phyloP scores from a whole-genome alignment of 495 filamentous ascomycete species.

The Penicillium riverlandense region DNA sequence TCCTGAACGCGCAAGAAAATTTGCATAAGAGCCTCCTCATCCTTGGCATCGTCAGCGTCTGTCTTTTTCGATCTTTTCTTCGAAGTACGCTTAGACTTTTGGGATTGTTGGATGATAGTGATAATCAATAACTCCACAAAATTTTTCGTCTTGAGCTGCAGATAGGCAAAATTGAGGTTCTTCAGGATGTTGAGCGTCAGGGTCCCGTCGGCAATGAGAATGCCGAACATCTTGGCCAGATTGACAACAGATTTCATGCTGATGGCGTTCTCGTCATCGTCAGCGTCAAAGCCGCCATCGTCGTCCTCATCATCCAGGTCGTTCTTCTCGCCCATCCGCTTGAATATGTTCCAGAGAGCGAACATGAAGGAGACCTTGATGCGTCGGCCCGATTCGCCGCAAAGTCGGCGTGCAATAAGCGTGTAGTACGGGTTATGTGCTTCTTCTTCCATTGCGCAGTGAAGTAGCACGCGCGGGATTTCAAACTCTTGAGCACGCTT shows the following conservation, averaged over 20 bases:
- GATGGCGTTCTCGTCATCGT: slow-evolving; percentile 37
- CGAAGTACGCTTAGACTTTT: slow-evolving; percentile 25
- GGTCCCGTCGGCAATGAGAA: slow-evolving; percentile 58
- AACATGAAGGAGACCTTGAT: slow-evolving; percentile 79
- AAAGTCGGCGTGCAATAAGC: slow-evolving; percentile 68
- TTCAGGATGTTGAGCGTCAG: slow-evolving; percentile 63
- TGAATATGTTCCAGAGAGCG: slow-evolving; percentile 81
- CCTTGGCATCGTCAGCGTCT: slow-evolving; percentile 19
- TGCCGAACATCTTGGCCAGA: slow-evolving; percentile 77
- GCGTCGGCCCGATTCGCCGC: slow-evolving; percentile 54
- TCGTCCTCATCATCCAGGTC: slow-evolving; percentile 49
- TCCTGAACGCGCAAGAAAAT: slow-evolving; percentile 57
- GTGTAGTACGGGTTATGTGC: slow-evolving; percentile 92
- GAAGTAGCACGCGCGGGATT: slow-evolving; percentile 79
- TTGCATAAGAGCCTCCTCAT: slow-evolving; percentile 51
- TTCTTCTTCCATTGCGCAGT: slow-evolving; percentile 77
- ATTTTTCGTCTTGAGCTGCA: slow-evolving; percentile 66
- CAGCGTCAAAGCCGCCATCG: slow-evolving; percentile 34
- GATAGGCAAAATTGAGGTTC: slow-evolving; percentile 68
- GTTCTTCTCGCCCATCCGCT: slow-evolving; percentile 68
- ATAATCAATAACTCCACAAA: slow-evolving; percentile 79
- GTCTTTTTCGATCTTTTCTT: slow-evolving; percentile 18
- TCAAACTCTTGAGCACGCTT: slow-evolving; percentile 82
- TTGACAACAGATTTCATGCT: slow-evolving; percentile 70
- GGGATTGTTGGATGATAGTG: slow-evolving; percentile 60